phyloP scores from a whole-genome alignment of 1,284 basidiomycete genomes.

The Omphalotus olearius region DNA sequence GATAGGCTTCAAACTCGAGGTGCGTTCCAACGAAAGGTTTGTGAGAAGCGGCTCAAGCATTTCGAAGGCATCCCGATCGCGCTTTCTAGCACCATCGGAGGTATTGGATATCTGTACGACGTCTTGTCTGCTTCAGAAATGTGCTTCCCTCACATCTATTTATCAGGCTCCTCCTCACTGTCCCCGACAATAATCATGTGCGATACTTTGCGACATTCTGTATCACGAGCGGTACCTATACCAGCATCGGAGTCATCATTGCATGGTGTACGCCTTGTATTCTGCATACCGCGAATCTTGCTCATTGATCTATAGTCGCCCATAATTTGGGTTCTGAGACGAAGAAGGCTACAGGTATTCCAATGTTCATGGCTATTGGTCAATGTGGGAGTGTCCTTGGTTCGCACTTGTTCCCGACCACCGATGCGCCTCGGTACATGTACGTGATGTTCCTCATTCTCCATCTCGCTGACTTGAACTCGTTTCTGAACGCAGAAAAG shows the following conservation, averaged over 20 bases:
- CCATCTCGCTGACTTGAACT: constrained; percentile 1
- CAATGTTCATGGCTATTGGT: constrained; percentile 73
- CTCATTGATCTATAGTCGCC: constrained; percentile 37
- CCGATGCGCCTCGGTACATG: constrained; percentile 62
- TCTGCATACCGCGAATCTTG: not conserved
- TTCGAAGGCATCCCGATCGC: constrained; percentile 54
- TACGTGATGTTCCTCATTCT: constrained; percentile 25
- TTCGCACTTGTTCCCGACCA: constrained; percentile 64
- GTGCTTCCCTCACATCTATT: not conserved
- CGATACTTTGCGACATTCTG: constrained; percentile 70
- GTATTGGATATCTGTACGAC: constrained; percentile 63
- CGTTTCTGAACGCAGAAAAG: constrained; percentile 39
- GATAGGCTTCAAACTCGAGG: constrained; percentile 57
- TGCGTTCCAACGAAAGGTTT: not conserved
- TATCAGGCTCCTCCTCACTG: constrained; percentile 11
- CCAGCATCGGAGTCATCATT: constrained; percentile 60
- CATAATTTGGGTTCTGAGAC: constrained; percentile 78
- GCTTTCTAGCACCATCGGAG: constrained; percentile 44
- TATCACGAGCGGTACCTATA: constrained; percentile 65
- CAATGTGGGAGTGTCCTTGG: constrained; percentile 71
- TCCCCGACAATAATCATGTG: constrained; percentile 37
- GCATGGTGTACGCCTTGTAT: constrained; percentile 60
- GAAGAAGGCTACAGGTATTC: constrained; percentile 70
- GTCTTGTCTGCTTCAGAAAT: not conserved
- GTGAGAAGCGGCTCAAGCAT: not conserved